Conservation (phyloP, 2,329 filamentous ascomycete genomes). For the Ilyonectria mors-panacis region DNA sequence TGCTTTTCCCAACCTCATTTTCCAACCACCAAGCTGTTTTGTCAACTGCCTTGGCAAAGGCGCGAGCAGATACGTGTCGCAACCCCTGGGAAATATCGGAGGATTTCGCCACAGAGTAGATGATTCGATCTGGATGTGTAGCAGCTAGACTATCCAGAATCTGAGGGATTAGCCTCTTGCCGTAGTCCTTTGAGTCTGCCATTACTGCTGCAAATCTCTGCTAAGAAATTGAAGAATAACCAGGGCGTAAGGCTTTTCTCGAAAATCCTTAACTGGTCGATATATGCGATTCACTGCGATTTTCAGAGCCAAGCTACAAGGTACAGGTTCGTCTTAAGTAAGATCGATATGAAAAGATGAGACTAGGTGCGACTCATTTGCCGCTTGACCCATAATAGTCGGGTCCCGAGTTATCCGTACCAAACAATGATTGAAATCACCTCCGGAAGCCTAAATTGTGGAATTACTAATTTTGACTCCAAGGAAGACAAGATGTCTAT, state of each 20-base stretch:
- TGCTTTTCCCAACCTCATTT: slow-evolving; percentile 37
- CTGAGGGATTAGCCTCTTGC: slow-evolving; percentile 47
- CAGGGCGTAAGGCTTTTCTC: too few species aligned
- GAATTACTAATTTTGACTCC: background rate
- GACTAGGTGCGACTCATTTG: background rate
- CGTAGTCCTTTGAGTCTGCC: slow-evolving; percentile 23
- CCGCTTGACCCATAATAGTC: background rate
- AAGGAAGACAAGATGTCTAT: too few species aligned
- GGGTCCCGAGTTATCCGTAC: background rate
- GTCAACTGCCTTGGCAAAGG: slow-evolving; percentile 47
- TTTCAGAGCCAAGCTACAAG: background rate
- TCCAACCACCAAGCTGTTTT: slow-evolving; percentile 52
- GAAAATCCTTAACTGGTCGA: background rate
- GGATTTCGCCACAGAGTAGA: slow-evolving; percentile 44
- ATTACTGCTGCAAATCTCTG: background rate
- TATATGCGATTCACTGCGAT: background rate
- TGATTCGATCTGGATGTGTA: slow-evolving; percentile 42
- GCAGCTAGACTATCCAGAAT: slow-evolving; percentile 47
- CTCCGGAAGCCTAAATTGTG: background rate
- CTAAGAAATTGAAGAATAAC: background rate
- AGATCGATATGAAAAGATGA: background rate
- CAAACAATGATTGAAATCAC: background rate
- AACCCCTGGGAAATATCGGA: slow-evolving; percentile 36
- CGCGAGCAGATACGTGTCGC: slow-evolving; percentile 43
- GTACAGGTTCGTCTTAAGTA: background rate